A percentile compares a stretch with the other conserved stretches of the same genome.
Evolutionary conservation across 108 stramenopile species (phyloP).

Genomic region (Fragilaria radians): DNA sequence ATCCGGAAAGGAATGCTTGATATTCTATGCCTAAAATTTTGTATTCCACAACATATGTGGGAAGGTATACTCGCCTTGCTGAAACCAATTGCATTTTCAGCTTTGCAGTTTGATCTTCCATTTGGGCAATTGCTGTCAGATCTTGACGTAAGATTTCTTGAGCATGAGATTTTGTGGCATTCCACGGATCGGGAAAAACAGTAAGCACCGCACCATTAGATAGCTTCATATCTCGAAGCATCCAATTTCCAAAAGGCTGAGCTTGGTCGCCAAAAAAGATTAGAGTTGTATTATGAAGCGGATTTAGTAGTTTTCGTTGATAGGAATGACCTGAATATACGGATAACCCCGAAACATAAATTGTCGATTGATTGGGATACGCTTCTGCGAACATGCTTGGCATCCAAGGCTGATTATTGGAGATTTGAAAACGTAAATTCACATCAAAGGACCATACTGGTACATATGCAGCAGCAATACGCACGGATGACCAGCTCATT

Average conservation of each 20-base stretch:
- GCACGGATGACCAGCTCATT: conserved; percentile 29
- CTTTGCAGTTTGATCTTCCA: conserved; percentile 10
- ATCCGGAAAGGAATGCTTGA: conserved; percentile 66
- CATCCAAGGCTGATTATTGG: conserved; percentile 14
- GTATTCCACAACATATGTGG: conserved; percentile 74
- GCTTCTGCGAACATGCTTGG: conserved; percentile 49
- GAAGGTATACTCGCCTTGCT: conserved; percentile 70
- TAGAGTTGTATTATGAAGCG: conserved; percentile 66
- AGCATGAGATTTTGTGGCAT: conserved; percentile 59
- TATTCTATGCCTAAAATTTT: conserved; percentile 61
- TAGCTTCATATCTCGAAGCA: conserved; percentile 55
- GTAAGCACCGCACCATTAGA: conserved; percentile 28
- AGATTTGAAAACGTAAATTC: conserved; percentile 50
- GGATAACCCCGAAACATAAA: conserved; percentile 66
- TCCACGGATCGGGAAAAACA: conserved; percentile 80
- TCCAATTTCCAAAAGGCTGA: conserved; percentile 68
- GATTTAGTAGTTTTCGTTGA: conserved; percentile 67
- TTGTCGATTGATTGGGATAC: conserved; percentile 27
- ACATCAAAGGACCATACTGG: conserved; percentile 78
- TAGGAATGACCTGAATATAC: conserved; percentile 73
- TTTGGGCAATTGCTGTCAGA: conserved; percentile 42
- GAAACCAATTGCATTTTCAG: conserved; percentile 61
- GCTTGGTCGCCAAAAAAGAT: conserved; percentile 63
- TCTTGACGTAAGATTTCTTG: conserved; percentile 53
- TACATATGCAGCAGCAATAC: conserved; percentile 51